These are phyloP conservation scores for Microcos paniculata DNA, from an alignment of 345 rosid species.

Conservation along the genomic window DNA sequence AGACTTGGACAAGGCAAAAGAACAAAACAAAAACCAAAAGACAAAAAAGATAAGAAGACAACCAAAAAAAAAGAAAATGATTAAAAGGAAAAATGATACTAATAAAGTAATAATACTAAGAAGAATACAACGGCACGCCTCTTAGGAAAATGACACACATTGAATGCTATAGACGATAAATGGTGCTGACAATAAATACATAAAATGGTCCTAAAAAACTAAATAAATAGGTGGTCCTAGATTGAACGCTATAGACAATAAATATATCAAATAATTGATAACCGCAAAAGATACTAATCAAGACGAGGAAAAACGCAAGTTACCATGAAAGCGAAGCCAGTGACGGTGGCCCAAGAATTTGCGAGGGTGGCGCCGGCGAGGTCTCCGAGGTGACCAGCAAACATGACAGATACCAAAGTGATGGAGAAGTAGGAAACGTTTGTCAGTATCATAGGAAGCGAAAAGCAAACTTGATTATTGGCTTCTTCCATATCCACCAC, in stretches of 20 bases:
- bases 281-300: neutral
- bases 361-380: constrained; percentile 63
- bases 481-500: neutral
- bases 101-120: too few relatives aligned
- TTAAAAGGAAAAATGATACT: too few relatives aligned
- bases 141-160: neutral
- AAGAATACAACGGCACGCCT: neutral
- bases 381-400: constrained; percentile 23
- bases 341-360: constrained; percentile 53
- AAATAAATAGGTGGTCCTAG: too few relatives aligned
- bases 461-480: neutral
- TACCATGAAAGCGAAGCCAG: constrained; percentile 54
- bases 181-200: too few relatives aligned
- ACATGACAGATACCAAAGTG: constrained; percentile 7
- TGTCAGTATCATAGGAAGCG: neutral
- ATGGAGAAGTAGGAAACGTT: constrained; percentile 5
- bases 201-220: too few relatives aligned
- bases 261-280: too few relatives aligned
- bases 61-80: too few relatives aligned
- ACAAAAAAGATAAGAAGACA: too few relatives aligned
- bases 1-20: too few relatives aligned
- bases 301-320: too few relatives aligned
- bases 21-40: too few relatives aligned
- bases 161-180: neutral
- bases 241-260: neutral